These are phyloP conservation scores for Colletotrichum sp. DNA, from an alignment of 2,329 filamentous ascomycete genomes.

Conservation along the genomic window DNA sequence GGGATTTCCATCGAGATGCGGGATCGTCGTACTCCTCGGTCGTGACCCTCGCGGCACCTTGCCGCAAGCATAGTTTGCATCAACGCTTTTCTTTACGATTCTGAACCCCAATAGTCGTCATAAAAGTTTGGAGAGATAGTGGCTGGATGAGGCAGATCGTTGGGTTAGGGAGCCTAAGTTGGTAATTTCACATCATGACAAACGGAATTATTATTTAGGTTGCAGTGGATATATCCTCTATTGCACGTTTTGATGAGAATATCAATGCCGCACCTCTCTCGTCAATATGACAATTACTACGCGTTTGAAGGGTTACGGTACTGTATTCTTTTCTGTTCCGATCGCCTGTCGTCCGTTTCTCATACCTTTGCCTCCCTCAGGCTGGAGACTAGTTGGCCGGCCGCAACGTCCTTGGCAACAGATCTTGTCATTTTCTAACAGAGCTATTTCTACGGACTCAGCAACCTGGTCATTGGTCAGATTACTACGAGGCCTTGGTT, in stretches of 20 bases:
- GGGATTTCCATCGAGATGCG: no score
- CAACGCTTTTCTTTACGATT: neutral
- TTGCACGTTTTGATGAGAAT: neutral
- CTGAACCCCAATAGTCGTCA: neutral
- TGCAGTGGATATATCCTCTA: rapidly evolving
- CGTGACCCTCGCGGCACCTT: no score
- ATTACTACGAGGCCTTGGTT: neutral
- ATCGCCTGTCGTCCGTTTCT: neutral
- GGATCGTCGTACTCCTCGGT: no score
- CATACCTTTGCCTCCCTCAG: no score
- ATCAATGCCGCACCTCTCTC: neutral
- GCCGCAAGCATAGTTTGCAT: neutral
- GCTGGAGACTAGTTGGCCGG: no score
- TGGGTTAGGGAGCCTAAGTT: neutral
- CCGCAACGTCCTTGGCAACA: no score
- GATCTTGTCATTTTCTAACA: neutral
- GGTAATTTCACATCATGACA: neutral
- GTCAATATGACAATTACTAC: rapidly evolving
- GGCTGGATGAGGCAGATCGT: neutral
- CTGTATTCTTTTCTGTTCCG: neutral
- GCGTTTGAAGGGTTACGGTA: no score
- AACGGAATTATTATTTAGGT: neutral
- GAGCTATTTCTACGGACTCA: rapidly evolving
- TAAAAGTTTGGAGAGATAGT: rapidly evolving
- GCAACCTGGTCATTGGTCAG: neutral